A percentile compares a stretch with the other conserved stretches of the same genome.
phyloP scores from a whole-genome alignment of 1,284 basidiomycete species.

The Ustilago vetiveriae region DNA sequence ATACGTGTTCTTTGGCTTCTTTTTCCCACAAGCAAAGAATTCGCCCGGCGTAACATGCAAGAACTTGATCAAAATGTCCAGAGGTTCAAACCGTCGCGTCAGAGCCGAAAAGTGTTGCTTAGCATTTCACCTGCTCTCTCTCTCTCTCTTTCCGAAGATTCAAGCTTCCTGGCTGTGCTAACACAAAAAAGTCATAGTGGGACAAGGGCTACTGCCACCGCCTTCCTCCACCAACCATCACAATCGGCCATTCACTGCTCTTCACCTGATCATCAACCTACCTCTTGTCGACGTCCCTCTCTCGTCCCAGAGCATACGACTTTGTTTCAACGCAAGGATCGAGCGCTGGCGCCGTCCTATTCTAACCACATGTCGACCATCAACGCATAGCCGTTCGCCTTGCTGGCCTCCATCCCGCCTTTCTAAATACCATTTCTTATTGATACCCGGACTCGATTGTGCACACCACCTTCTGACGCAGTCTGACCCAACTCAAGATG shows the following conservation, averaged over 20 bases:
- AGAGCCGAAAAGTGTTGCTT: slow-evolving; percentile 4
- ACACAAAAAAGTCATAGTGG: too few relatives aligned
- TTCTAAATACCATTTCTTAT: not conserved
- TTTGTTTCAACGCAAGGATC: not conserved
- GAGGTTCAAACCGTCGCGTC: not conserved
- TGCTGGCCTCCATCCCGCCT: slow-evolving; percentile 1
- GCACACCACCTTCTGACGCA: not conserved
- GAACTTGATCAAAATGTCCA: not conserved
- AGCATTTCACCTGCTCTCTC: too few relatives aligned
- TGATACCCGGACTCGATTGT: slow-evolving; percentile 1
- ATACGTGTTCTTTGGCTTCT: too few relatives aligned
- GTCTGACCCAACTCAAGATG: slow-evolving; percentile 73
- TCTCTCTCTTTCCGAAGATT: too few relatives aligned
- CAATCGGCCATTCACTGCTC: not conserved
- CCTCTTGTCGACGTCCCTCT: not conserved
- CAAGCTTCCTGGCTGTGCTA: too few relatives aligned
- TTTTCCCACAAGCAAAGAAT: too few relatives aligned
- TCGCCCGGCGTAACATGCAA: too few relatives aligned
- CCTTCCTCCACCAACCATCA: not conserved
- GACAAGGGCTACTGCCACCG: too few relatives aligned
- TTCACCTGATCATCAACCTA: too few relatives aligned
- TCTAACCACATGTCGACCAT: slow-evolving; percentile 17
- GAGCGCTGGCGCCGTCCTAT: slow-evolving; percentile 32
- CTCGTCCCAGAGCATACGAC: not conserved
- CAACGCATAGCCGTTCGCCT: slow-evolving; percentile 9